Evolutionary conservation across 2,329 filamentous ascomycete species (phyloP).

Genomic region (Akanthomyces muscarius): DNA sequence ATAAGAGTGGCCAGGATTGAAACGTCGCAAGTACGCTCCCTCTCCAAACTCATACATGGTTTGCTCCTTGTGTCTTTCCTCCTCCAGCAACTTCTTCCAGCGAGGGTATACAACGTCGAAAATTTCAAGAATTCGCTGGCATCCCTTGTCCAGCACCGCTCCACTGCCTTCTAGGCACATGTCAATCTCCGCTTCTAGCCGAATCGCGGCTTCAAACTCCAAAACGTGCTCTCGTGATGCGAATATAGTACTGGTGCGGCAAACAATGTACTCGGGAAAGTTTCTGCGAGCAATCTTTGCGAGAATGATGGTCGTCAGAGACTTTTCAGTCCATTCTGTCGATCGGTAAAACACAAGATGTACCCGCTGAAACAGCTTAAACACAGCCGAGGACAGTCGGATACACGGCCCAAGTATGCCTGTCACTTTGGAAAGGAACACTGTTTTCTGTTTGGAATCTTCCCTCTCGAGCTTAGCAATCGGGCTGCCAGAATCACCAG

Average conservation of each 20-base stretch:
- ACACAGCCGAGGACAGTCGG: conserved; percentile 65
- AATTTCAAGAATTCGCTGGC: conserved; percentile 64
- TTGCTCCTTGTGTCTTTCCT: conserved; percentile 76
- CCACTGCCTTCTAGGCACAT: conserved; percentile 76
- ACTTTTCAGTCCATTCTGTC: conserved; percentile 96
- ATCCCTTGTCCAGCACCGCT: conserved; percentile 59
- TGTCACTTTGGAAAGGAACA: conserved; percentile 76
- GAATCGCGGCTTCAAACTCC: conserved; percentile 84
- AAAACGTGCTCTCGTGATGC: conserved; percentile 67
- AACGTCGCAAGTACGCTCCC: conserved; percentile 81
- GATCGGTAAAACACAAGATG: conserved; percentile 96
- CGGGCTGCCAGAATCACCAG: conserved; percentile 39
- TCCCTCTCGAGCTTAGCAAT: conserved; percentile 26
- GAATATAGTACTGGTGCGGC: conserved; percentile 86
- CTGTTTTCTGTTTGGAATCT: conserved; percentile 60
- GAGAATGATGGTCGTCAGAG: conserved; percentile 88
- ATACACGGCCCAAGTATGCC: conserved; percentile 78
- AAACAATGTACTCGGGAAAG: conserved; percentile 88
- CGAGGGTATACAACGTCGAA: conserved; percentile 73
- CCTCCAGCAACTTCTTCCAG: conserved; percentile 69
- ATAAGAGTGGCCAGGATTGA: conserved; percentile 89
- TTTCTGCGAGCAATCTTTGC: conserved; percentile 83
- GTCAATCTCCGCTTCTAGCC: conserved; percentile 78
- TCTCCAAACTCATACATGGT: conserved; percentile 76
- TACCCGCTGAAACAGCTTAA: conserved; percentile 86